phyloP scores from a whole-genome alignment of 768 basidiomycete genomes.

The Suillus hirtellus region DNA sequence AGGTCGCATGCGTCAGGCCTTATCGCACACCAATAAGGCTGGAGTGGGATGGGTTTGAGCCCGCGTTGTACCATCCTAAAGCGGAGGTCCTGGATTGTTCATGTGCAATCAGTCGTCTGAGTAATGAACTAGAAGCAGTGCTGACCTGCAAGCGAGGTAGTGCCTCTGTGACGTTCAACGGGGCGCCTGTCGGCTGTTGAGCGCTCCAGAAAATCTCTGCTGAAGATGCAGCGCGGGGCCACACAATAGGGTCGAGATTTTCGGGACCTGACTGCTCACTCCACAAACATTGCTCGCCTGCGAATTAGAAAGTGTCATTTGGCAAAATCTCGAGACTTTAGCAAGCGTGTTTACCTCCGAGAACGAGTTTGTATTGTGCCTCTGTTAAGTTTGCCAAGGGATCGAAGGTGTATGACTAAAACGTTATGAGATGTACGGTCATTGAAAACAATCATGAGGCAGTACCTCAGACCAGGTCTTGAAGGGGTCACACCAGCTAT shows the following conservation, averaged over 20 bases:
- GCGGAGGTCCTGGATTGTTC: slow-evolving; percentile 36
- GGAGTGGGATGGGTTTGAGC: slow-evolving; percentile 47
- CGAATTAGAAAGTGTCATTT: slow-evolving; percentile 8
- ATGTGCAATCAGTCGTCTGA: not conserved
- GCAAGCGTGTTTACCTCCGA: slow-evolving; percentile 31
- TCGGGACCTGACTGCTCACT: slow-evolving; percentile 45
- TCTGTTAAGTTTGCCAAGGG: slow-evolving; percentile 45
- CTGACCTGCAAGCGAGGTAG: slow-evolving; percentile 49
- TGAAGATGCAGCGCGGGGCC: slow-evolving; percentile 48
- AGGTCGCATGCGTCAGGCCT: slow-evolving; percentile 48
- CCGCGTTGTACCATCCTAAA: slow-evolving; percentile 53
- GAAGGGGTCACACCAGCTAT: slow-evolving; percentile 53
- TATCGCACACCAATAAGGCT: slow-evolving; percentile 59
- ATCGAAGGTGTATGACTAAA: slow-evolving; percentile 50
- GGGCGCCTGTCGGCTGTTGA: slow-evolving; percentile 33
- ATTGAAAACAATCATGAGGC: slow-evolving; percentile 8
- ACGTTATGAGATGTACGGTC: slow-evolving; percentile 15
- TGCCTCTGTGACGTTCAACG: slow-evolving; percentile 39
- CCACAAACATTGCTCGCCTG: slow-evolving; percentile 46
- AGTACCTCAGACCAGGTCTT: slow-evolving; percentile 50
- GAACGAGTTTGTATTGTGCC: slow-evolving; percentile 37
- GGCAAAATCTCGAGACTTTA: not conserved
- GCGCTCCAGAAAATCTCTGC: slow-evolving; percentile 60
- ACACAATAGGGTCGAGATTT: slow-evolving; percentile 45
- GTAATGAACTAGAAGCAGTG: not conserved